These are phyloP conservation scores for Eucalyptus brandiana DNA, from an alignment of 345 rosid species.

Conservation along the genomic window DNA sequence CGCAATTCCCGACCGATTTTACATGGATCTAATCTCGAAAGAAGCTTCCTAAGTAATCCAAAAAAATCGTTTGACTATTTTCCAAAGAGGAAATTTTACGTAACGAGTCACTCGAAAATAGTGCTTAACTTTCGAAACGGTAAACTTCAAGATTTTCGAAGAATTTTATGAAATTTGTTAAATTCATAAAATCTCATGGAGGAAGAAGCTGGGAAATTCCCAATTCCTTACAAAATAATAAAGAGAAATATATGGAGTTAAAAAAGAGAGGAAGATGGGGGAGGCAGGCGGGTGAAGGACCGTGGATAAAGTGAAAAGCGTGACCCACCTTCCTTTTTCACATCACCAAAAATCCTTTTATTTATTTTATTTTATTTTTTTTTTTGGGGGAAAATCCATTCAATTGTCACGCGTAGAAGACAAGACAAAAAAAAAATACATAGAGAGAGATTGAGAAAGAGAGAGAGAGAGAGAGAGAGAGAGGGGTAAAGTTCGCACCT, in stretches of 20 bases:
- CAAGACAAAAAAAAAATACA: background rate
- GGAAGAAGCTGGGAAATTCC: background rate
- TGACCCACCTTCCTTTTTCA: background rate
- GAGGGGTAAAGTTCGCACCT: background rate
- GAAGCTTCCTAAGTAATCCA: background rate
- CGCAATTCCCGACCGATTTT: background rate
- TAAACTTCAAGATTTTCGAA: fast-evolving
- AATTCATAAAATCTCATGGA: fast-evolving
- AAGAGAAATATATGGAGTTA: background rate
- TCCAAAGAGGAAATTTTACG: fast-evolving
- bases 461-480: background rate
- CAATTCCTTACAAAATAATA: background rate
- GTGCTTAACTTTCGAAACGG: fast-evolving
- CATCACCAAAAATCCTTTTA: background rate
- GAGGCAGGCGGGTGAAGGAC: background rate
- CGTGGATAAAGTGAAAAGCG: background rate
- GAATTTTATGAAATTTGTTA: background rate
- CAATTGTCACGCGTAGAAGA: background rate
- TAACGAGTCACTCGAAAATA: fast-evolving
- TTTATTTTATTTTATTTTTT: too few relatives aligned
- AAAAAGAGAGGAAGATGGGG: background rate
- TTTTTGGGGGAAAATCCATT: background rate
- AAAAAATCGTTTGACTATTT: background rate
- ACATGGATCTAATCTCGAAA: background rate
- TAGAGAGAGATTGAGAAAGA: background rate